phyloP scores from a whole-genome alignment of 1,284 basidiomycete species.

The Puccinia sorghi region DNA sequence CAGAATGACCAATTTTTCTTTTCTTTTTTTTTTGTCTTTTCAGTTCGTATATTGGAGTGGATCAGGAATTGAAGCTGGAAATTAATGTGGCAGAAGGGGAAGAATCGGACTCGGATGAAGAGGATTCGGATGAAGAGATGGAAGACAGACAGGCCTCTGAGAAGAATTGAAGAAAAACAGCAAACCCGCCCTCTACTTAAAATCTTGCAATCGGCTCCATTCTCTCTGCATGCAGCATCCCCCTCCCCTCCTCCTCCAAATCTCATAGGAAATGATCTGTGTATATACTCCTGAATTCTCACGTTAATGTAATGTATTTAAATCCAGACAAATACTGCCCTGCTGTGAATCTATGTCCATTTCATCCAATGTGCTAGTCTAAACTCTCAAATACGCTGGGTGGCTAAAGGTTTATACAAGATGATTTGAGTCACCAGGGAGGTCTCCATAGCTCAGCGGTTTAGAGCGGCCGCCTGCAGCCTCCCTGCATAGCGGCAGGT shows the following conservation, averaged over 20 bases:
- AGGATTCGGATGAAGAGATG: constrained; percentile 48
- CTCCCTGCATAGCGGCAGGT: constrained; percentile 45
- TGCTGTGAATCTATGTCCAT: background rate
- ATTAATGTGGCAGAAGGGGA: constrained; percentile 50
- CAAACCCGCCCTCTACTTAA: background rate
- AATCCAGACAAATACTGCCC: too few species aligned
- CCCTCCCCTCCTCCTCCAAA: too few species aligned
- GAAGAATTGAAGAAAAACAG: constrained; percentile 1
- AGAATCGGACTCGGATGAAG: constrained; percentile 28
- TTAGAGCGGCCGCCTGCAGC: constrained; percentile 50
- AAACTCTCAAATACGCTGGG: too few species aligned
- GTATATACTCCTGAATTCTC: too few species aligned
- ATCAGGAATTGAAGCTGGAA: constrained; percentile 50
- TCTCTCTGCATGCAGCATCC: too few species aligned
- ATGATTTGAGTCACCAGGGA: too few species aligned
- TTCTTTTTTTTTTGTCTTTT: background rate
- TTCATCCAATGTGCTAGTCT: too few species aligned
- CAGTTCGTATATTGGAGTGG: constrained; percentile 49
- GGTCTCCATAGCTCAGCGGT: constrained; percentile 51
- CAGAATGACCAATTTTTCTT: background rate
- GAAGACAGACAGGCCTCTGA: constrained; percentile 15
- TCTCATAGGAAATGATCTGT: too few species aligned
- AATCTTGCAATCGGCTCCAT: background rate
- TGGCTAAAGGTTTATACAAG: background rate
- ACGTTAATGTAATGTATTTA: too few species aligned